Percentiles rank a stretch among this genome's conserved stretches.
phyloP scores from a whole-genome alignment of 176 grass and related monocot genomes.

The Ampelocalamus luodianensis region DNA sequence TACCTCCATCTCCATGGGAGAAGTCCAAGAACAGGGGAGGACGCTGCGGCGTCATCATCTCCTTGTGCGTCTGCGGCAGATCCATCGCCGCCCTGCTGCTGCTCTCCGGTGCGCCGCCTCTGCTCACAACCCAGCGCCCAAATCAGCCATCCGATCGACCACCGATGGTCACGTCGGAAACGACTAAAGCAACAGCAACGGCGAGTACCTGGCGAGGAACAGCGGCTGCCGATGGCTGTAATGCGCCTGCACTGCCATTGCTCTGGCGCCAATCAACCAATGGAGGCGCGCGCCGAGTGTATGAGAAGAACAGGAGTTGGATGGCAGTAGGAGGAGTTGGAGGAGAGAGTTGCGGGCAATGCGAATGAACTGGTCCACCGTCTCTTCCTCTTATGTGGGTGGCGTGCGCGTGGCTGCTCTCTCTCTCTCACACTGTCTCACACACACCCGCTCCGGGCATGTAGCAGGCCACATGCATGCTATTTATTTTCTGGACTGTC shows the following conservation, averaged over 20 bases:
- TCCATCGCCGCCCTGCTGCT: conserved; percentile 15
- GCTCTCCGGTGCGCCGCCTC: conserved; percentile 34
- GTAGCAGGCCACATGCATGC: conserved; percentile 11
- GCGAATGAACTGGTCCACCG: conserved; percentile 63
- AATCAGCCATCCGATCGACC: conserved; percentile 44
- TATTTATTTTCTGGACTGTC: too few species aligned
- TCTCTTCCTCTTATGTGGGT: conserved; percentile 50
- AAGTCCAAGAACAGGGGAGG: conserved; percentile 45
- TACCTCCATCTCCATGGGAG: conserved; percentile 36
- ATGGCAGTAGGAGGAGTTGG: conserved; percentile 6
- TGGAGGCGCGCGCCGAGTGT: conserved; percentile 38
- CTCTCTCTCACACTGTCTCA: conserved; percentile 9
- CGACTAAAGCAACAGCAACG: not conserved
- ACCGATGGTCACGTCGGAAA: not conserved
- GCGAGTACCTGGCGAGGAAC: conserved; percentile 44
- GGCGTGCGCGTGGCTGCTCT: conserved; percentile 4
- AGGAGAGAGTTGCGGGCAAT: conserved; percentile 51
- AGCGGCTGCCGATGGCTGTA: conserved; percentile 32
- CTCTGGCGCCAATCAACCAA: not conserved
- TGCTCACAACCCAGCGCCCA: conserved; percentile 20
- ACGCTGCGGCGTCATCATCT: not conserved
- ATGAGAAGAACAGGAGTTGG: conserved; percentile 2
- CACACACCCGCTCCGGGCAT: conserved; percentile 22
- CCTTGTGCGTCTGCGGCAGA: not conserved
- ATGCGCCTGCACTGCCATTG: conserved; percentile 51